Base-by-base conservation (phyloP, 352 stramenopile genomes). In the Globisporangium solare region DNA sequence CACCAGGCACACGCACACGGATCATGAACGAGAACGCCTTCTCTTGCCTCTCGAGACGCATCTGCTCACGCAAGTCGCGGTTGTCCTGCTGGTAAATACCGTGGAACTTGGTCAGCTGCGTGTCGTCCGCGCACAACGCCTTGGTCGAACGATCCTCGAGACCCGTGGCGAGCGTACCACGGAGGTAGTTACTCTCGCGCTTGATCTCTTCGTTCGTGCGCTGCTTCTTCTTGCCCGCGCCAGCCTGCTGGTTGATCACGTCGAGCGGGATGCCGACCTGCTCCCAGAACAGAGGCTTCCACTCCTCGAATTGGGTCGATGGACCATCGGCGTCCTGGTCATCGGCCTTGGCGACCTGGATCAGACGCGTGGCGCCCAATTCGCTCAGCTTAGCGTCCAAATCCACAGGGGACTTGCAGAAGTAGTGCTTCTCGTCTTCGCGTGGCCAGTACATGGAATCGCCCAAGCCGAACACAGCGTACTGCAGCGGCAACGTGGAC, bases 11-110 rank as follows among this genome's bases (percentile, higher is more conserved):
- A 64, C 98, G 97, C 41, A 98, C 86, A 51, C 94, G 94, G 46
- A 98, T 94, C 96, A 98, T 99, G 77, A 99, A 98, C 51, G 93
- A 89, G 63, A 96, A 98, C 21, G 96, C 91, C 70, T 97, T 97
- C 57, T 91, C 86, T 58, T 92, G 76, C 61, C 90, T 88, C 63
- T 88, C 67, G 14, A 81, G 58, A 31, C 79, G 77, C 78, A 88
- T 90, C 59, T 88, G 75, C 52, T 90, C 77, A 40, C 79, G 77
- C 56, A 87, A 54, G 20, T 98, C 94, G 49, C 96, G 88, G 74
- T 98, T 82, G 58, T 98, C 95, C 74, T 99, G 95, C 83, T 98
- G 90, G 76, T 99, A 99, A 51, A 96, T 98, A 32, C 96, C 96
- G 68, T 99, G 96, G 75, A 99, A 99, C 76, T 99, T 99, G 42